Evolutionary conservation across 1,284 basidiomycete genomes (phyloP).

Genomic region (Apiotrichum porosum): DNA sequence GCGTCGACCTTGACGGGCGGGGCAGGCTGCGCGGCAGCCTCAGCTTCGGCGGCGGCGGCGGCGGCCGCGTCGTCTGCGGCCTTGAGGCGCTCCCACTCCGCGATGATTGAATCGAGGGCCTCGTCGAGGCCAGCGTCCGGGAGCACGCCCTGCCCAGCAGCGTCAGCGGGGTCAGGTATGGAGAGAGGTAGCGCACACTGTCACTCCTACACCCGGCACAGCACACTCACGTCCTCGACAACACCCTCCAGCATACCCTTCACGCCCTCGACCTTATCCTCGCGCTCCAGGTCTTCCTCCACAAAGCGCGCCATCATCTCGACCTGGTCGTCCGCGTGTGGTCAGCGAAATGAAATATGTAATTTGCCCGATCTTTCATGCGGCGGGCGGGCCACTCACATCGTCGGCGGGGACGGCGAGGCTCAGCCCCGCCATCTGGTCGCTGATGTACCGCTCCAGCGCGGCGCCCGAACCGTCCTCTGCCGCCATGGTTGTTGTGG

Average conservation of each 20-base stretch:
- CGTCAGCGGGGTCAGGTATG: not conserved
- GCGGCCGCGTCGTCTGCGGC: slow-evolving; percentile 17
- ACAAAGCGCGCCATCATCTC: slow-evolving; percentile 48
- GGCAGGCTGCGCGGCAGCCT: slow-evolving; percentile 5
- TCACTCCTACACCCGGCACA: too few relatives aligned
- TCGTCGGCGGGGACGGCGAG: slow-evolving; percentile 41
- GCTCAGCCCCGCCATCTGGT: slow-evolving; percentile 29
- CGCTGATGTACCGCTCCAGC: slow-evolving; percentile 39
- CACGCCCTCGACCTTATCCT: slow-evolving; percentile 48
- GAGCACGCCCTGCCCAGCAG: slow-evolving; percentile 22
- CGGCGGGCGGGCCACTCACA: slow-evolving; percentile 19
- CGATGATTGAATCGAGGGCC: slow-evolving; percentile 29
- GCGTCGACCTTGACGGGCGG: slow-evolving; percentile 11
- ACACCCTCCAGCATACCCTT: slow-evolving; percentile 46
- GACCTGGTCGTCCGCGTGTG: too few relatives aligned
- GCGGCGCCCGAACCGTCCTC: slow-evolving; percentile 22
- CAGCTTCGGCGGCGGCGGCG: slow-evolving; percentile 4
- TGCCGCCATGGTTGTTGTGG: not conserved
- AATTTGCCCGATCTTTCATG: too few relatives aligned
- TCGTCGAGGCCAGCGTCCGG: slow-evolving; percentile 27
- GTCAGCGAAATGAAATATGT: not conserved
- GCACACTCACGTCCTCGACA: slow-evolving; percentile 33
- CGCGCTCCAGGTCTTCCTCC: slow-evolving; percentile 47
- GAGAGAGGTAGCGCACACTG: too few relatives aligned
- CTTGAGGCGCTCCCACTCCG: slow-evolving; percentile 32